Evolutionary conservation across 345 rosid genomes (phyloP).

Genomic region (Arabidopsis thaliana): TAIR10.1 NC_003074.8:4744001-4744500

Average conservation of each 20-base stretch:
- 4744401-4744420: background rate
- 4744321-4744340: background rate
- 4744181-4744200: slow-evolving; percentile 9
- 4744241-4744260: background rate
- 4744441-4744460: background rate
- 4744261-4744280: background rate
- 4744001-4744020: slow-evolving; percentile 28
- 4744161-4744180: slow-evolving; percentile 29
- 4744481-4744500: background rate
- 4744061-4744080: slow-evolving; percentile 33
- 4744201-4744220: slow-evolving; percentile 2
- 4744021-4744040: slow-evolving; percentile 33
- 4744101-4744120: slow-evolving; percentile 35
- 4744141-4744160: slow-evolving; percentile 46
- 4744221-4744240: slow-evolving; percentile 10
- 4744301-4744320: slow-evolving; percentile 21
- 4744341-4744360: slow-evolving; percentile 26
- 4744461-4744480: slow-evolving; percentile 1
- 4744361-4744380: slow-evolving; percentile 36
- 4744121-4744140: slow-evolving; percentile 33
- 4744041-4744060: slow-evolving; percentile 44
- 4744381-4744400: slow-evolving; percentile 26
- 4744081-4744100: slow-evolving; percentile 22
- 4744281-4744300: slow-evolving; percentile 5
- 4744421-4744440: background rate